Base-by-base conservation (phyloP, 352 stramenopile genomes). In the Pythium oligandrum region DNA sequence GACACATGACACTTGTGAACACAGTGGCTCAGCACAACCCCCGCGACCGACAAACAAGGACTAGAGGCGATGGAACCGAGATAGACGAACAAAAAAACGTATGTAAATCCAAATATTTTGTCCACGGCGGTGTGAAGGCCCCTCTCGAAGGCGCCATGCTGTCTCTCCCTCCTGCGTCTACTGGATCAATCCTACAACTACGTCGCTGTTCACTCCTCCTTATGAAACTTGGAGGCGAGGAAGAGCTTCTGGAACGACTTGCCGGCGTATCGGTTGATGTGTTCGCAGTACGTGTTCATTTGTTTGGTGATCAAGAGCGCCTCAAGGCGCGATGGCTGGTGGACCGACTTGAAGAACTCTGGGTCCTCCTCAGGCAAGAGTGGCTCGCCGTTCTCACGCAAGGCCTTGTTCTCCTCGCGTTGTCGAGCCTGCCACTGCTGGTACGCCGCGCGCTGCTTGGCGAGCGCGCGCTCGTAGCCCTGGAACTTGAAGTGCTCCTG, bases 401-500 rank as follows among this genome's bases (percentile, higher is more conserved):
- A 71, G 4, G 63, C 44, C 71, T 95, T 93, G 78, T 96, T 96
- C 67, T 95, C 86, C 54, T 93, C 83, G 40, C 85, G 80, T 63
- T 94, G 86, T 74, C 87, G 70, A 61, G 79, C 75, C 57, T 95
- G 78, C 79, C 83, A 96, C 64, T 93, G 79, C 67, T 86, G 72
- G 67, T 94, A 92, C 44, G 86, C 70, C 26, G 66, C 66, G 49
- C 85, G 80, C 62, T 93, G 83, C 67, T 94, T 96, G 50, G 85
- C 85, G 56, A 93, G 69, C 65, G 80, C 80, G 44, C 86, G 85
- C 66, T 95, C 75, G 52, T 96, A 96, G 53, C 84, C 77, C 59
- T 97, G 83, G 66, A 96, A 96, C 75, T 96, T 96, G 65, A 85
- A 87, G 70, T 99, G 95, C 70, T 99, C 95, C 55, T 95, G 86